These are phyloP conservation scores for Xerocomus potaroensis DNA, from an alignment of 768 basidiomycete species.

Conservation along the genomic window DNA sequence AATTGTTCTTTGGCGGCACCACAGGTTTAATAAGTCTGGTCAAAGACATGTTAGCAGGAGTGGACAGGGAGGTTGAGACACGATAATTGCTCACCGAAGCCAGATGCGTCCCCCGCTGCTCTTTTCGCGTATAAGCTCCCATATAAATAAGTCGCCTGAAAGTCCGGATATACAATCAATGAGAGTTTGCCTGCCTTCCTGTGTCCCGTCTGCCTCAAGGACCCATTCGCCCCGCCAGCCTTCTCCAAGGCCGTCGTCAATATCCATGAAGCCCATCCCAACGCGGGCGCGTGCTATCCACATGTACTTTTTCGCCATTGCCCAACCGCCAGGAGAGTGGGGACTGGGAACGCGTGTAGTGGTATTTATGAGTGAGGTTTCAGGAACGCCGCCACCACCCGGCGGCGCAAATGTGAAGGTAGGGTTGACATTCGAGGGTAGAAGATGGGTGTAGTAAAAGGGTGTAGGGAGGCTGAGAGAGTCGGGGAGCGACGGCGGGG, in stretches of 20 bases:
- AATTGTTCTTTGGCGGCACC: conserved; percentile 20
- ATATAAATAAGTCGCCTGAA: conserved; percentile 34
- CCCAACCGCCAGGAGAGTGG: conserved; percentile 56
- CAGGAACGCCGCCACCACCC: conserved; percentile 35
- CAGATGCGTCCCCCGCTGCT: conserved; percentile 56
- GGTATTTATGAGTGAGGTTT: conserved; percentile 43
- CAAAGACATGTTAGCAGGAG: background rate
- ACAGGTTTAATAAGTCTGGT: conserved; percentile 20
- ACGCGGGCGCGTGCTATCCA: conserved; percentile 59
- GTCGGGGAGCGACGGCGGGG: conserved; percentile 46
- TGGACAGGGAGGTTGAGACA: background rate
- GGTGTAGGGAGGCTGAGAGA: conserved; percentile 68
- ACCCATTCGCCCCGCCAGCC: conserved; percentile 78
- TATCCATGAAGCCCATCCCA: conserved; percentile 33
- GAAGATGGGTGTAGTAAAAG: conserved; percentile 71
- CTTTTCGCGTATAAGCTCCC: conserved; percentile 63
- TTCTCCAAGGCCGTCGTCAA: conserved; percentile 46
- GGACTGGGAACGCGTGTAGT: conserved; percentile 48
- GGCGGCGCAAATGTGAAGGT: conserved; percentile 26
- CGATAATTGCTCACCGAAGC: conserved; percentile 49
- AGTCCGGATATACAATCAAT: conserved; percentile 46
- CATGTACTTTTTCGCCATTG: conserved; percentile 54
- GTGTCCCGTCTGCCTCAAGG: conserved; percentile 74
- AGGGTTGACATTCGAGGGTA: conserved; percentile 32
- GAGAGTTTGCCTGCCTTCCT: conserved; percentile 54